Evolutionary conservation across 306 rosid species (phyloP).

Genomic region (Rosa rugosa): DNA sequence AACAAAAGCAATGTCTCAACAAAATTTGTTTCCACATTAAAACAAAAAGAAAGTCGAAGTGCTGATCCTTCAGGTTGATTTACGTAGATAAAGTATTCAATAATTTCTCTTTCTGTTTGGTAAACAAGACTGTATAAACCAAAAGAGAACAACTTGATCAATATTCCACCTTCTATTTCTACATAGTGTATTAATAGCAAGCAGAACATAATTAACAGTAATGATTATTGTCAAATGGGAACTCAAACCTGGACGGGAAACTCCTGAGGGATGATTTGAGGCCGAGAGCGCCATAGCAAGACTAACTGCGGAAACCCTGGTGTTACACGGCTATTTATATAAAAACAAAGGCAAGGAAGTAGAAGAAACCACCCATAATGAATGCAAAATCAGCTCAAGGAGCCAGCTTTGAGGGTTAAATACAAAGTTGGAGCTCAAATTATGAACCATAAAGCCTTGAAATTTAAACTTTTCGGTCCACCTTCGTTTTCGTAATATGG

Average conservation of each 20-base stretch:
- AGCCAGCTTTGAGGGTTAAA: not conserved
- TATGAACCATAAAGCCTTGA: slow-evolving; percentile 12
- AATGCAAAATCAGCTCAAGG: slow-evolving; percentile 2
- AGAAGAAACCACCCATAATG: slow-evolving; percentile 5
- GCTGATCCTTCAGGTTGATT: not conserved
- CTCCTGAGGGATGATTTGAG: slow-evolving; percentile 44
- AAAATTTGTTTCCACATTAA: not conserved
- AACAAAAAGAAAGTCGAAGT: not conserved
- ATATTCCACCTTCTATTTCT: slow-evolving; percentile 1
- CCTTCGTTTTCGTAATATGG: not conserved
- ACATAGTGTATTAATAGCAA: not conserved
- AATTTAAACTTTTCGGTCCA: not conserved
- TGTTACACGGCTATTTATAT: slow-evolving; percentile 7
- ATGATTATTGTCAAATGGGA: not conserved
- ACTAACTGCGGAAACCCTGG: slow-evolving; percentile 20
- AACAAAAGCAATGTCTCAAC: not conserved
- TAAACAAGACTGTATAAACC: not conserved
- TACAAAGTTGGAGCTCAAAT: not conserved
- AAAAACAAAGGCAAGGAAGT: slow-evolving; percentile 21
- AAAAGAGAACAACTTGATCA: not conserved
- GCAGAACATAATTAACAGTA: not conserved
- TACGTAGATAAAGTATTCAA: not conserved
- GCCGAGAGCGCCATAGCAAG: slow-evolving; percentile 54
- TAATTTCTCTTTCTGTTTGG: not conserved
- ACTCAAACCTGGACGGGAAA: slow-evolving; percentile 55